phyloP scores from a whole-genome alignment of 1,284 basidiomycete genomes.

The Athelia sp. region DNA sequence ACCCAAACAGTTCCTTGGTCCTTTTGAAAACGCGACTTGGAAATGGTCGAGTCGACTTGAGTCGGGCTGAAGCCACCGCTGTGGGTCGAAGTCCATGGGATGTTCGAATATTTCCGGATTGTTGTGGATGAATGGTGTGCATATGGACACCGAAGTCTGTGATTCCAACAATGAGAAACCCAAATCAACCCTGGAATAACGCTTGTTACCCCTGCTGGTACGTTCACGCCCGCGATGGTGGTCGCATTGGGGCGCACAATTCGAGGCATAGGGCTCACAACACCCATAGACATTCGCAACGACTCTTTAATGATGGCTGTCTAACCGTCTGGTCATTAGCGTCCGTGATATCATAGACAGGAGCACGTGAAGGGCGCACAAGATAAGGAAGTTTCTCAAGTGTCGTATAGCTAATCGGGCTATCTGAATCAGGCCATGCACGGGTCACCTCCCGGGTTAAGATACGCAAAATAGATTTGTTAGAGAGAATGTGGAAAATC shows the following conservation, averaged over 20 bases:
- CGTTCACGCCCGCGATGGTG: conserved; percentile 17
- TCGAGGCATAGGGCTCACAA: conserved; percentile 27
- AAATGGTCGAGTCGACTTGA: conserved; percentile 21
- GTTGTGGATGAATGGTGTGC: conserved; percentile 17
- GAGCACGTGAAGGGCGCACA: conserved; percentile 17
- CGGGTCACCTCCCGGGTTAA: conserved; percentile 21
- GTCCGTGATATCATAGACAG: too few relatives aligned
- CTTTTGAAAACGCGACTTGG: conserved; percentile 30
- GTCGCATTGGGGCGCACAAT: conserved; percentile 21
- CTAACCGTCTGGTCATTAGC: conserved; percentile 8
- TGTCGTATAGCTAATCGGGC: conserved; percentile 13
- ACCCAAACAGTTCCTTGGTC: conserved; percentile 31
- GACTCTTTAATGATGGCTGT: conserved; percentile 29
- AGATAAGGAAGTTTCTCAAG: conserved; percentile 30
- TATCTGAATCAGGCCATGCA: conserved; percentile 23
- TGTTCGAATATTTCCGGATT: conserved; percentile 22
- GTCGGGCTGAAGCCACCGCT: conserved; percentile 26
- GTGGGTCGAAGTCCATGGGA: conserved; percentile 19
- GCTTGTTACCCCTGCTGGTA: conserved; percentile 25
- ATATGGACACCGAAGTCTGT: conserved; percentile 17
- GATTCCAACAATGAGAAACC: not conserved
- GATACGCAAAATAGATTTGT: conserved; percentile 12
- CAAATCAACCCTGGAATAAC: not conserved
- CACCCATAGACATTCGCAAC: conserved; percentile 25
- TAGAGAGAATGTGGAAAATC: conserved; percentile 24